Evolutionary conservation across 2,329 filamentous ascomycete genomes (phyloP), one percentile per base, ranked within the genome.

Genomic region (Alternaria burnsii): DNA sequence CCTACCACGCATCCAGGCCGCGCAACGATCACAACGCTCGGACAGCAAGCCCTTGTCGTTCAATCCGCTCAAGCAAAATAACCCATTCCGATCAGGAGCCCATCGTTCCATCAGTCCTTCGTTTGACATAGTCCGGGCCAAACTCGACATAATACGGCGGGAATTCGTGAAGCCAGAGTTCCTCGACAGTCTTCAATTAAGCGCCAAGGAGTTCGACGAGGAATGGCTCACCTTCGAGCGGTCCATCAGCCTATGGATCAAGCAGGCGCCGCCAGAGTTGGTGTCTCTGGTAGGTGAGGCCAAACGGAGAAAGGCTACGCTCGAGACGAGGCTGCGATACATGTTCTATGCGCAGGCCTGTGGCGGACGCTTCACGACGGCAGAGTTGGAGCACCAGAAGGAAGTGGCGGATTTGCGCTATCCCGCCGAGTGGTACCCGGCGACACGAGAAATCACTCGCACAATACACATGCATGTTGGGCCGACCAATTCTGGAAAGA

Each of bases 401-500:
- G 67, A 72, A 20, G 79, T 96, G 14, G 87, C 92, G n/a, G 93
- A 97, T 79, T 82, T 97, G 67, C 87, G 93, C n/a, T 93, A 89
- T 77, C 95, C 95, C 0, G 86, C 89, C 55, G 95, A 99, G 77
- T 98, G 94, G 94, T 98, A 90, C 74, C 93, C 94, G 0, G 88
- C 87, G 4, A 95, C 95, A 2, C 87, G 96, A 59, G 85, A 87
- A 46, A 83, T 95, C 70, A 91, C 94, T 72, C 86, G 95, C 44
- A 94, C 88, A 0, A 86, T 99, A 41, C 93, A 98, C 80, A 83
- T 99, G 20, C 95, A 99, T 71, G 93, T 99, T 51, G 95, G 95
- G 0, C 95, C 95, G 1, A 99, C 95, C 2, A 99, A 99, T 78
- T 98, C 95, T 0, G 95, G 95, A 58, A 99, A 99, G 83, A 99